Evolutionary conservation across 140 eudicot genomes (phyloP).

Genomic region (Stevia rebaudiana): DNA sequence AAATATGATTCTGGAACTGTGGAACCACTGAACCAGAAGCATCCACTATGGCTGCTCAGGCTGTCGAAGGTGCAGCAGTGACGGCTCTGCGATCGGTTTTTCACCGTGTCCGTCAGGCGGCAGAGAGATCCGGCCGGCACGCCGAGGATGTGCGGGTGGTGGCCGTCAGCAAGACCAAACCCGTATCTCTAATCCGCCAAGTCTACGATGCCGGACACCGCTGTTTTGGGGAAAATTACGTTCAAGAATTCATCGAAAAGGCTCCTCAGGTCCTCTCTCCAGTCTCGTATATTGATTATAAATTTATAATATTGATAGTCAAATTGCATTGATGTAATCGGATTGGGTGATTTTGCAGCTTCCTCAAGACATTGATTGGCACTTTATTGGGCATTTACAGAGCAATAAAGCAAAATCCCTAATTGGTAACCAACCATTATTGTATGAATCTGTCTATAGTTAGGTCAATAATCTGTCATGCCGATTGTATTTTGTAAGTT

Average conservation of each 20-base stretch:
- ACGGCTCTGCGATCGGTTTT: conserved; percentile 70
- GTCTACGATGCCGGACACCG: conserved; percentile 93
- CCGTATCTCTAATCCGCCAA: conserved; percentile 60
- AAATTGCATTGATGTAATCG: not conserved
- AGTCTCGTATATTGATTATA: not conserved
- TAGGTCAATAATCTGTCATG: no score
- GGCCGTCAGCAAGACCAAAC: conserved; percentile 88
- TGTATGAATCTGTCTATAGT: no score
- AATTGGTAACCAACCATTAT: conserved; percentile 35
- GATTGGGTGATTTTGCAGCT: conserved; percentile 48
- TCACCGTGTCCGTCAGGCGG: conserved; percentile 68
- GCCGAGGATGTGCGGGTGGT: conserved; percentile 67
- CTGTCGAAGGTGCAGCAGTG: conserved; percentile 52
- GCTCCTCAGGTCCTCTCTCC: conserved; percentile 65
- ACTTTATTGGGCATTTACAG: conserved; percentile 88
- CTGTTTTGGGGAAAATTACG: conserved; percentile 88
- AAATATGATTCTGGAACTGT: conserved; percentile 12
- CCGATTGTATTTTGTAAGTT: not conserved
- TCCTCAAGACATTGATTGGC: conserved; percentile 79
- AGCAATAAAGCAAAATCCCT: conserved; percentile 79
- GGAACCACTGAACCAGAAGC: not conserved
- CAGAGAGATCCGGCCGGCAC: conserved; percentile 62
- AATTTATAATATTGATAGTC: not conserved
- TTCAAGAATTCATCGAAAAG: conserved; percentile 77
- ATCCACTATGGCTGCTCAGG: conserved; percentile 57